Base-by-base conservation (phyloP, 164 flowering plant genomes). In the Berberis thunbergii region DNA sequence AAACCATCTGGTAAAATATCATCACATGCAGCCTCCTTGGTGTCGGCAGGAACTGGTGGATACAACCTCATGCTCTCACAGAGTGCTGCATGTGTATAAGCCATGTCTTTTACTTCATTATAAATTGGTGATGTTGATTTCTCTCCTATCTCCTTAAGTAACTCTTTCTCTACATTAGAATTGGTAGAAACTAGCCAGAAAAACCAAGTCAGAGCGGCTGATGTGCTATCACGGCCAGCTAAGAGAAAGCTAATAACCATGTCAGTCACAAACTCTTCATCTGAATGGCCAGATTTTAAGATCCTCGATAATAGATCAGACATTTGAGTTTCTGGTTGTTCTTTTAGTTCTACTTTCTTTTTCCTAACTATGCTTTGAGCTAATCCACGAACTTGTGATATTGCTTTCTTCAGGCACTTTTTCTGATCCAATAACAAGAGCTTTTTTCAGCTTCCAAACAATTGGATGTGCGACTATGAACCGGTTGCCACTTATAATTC, bases 1-100 rank as follows among this genome's bases (percentile, higher is more conserved):
- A 78, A 77, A 26, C 86, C 88, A 57, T 79, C 83, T 8, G 91
- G 91, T 70, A 79, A 67, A 9, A 80, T 74, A 60, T 86, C 86
- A 44, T 79, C 85, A 2, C 41, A n/a, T 38, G 59, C 60, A 0
- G 84, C 83, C 45, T 58, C 63, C 45, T 85, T 85, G 1, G 60
- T 9, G 63, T 82, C 85, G 10, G 43, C 3, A 0, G 85, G 78
- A 0, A 79, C 84, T 4, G 85, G 84, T 3, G 85, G 89, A 62
- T 75, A 83, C n/a, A 83, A 60, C 57, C 86, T 49, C 84, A 82
- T 77, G 69, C 69, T 74, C 73, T 84, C 89, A 43, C 78, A 77
- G 7, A 84, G 65, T 1, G 82, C 57, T 0, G 79, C 84, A 62
- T 83, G 85, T 0, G 75, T 70, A 64, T 81, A 84, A 2, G 66